Percentiles rank a stretch among this genome's conserved stretches.
Conservation (phyloP, 352 stramenopile genomes). For the Blastocystis sp. region DNA sequence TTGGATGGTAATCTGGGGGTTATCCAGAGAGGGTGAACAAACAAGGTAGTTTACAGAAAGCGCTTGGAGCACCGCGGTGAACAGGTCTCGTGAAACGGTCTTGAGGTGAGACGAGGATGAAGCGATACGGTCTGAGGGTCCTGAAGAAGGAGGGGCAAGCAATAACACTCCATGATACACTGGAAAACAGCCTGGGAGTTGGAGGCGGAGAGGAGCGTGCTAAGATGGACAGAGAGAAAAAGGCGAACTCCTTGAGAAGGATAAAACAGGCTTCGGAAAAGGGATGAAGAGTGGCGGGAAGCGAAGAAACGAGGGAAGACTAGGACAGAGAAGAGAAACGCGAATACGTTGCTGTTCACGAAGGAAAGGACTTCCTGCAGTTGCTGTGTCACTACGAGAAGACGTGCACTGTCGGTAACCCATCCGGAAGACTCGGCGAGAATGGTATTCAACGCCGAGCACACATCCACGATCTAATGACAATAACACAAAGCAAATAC, state of each 20-base stretch:
- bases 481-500: background rate
- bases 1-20: background rate
- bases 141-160: slow-evolving; percentile 4
- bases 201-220: background rate
- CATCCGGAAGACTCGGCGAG: slow-evolving; percentile 1
- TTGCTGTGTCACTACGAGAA: background rate
- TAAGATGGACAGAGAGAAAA: background rate
- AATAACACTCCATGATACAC: background rate
- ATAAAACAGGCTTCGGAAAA: slow-evolving; percentile 40
- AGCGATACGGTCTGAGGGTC: background rate
- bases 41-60: background rate
- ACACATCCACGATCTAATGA: background rate
- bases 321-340: background rate
- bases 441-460: slow-evolving; percentile 4
- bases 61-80: background rate
- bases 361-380: slow-evolving; percentile 14
- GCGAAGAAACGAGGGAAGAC: slow-evolving; percentile 6
- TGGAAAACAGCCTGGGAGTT: background rate
- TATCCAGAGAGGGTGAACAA: background rate
- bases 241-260: background rate
- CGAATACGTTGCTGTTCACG: background rate
- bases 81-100: slow-evolving; percentile 23
- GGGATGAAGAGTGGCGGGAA: background rate
- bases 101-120: background rate
- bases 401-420: background rate